These are phyloP conservation scores for Paramecium primaurelia DNA, from an alignment of 73 alveolate species.

Conservation along the genomic window DNA sequence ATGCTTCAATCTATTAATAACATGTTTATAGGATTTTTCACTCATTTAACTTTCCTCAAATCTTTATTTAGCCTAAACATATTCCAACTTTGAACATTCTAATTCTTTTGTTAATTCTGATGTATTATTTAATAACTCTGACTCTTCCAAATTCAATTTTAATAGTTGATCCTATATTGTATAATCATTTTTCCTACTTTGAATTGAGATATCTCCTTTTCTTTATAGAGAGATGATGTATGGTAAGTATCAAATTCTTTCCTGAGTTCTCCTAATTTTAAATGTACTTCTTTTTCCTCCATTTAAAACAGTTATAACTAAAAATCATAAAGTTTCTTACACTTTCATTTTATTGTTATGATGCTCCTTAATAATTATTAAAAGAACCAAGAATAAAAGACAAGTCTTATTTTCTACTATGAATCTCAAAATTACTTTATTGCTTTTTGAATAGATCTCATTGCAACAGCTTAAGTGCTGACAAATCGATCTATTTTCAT, in stretches of 20 bases:
- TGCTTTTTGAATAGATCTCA: conserved; percentile 57
- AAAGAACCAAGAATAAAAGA: conserved; percentile 43
- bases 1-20: conserved; percentile 79
- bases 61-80: conserved; percentile 62
- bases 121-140: not conserved
- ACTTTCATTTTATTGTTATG: conserved; percentile 34
- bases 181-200: not conserved
- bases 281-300: conserved; percentile 55
- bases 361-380: not conserved
- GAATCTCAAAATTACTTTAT: conserved; percentile 27
- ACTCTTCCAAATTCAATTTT: not conserved
- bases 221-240: not conserved
- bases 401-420: conserved; percentile 41
- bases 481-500: not conserved
- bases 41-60: conserved; percentile 70
- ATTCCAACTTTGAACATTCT: conserved; percentile 61
- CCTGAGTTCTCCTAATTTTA: conserved; percentile 45
- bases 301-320: not conserved
- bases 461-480: conserved; percentile 26
- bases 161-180: not conserved
- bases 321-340: not conserved
- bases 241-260: conserved; percentile 32
- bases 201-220: conserved; percentile 38
- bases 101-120: not conserved
- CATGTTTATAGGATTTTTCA: conserved; percentile 68